These are phyloP conservation scores for Hamigera avellanea DNA, from an alignment of 495 filamentous ascomycete species.

Conservation along the genomic window DNA sequence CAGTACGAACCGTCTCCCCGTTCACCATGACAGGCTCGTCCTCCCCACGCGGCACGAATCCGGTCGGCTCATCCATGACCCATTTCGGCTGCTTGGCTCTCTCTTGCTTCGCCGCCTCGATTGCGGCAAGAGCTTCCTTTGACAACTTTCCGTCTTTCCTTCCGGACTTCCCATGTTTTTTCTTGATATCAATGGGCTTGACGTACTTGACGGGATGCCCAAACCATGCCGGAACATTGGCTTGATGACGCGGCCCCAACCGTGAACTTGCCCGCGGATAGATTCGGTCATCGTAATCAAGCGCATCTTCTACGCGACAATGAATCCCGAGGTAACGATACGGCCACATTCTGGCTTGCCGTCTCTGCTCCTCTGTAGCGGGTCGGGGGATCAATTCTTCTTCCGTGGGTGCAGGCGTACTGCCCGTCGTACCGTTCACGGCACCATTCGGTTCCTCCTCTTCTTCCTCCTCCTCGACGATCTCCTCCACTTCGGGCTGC, in stretches of 20 bases:
- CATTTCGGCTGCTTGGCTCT: constrained; percentile 78
- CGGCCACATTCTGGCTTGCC: constrained; percentile 88
- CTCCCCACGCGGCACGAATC: constrained; percentile 76
- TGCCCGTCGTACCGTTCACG: constrained; percentile 40
- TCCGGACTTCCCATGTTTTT: constrained; percentile 52
- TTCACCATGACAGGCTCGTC: constrained; percentile 43
- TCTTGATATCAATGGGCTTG: constrained; percentile 79
- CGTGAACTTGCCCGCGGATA: constrained; percentile 93
- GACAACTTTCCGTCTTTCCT: constrained; percentile 61
- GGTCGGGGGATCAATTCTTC: constrained; percentile 46
- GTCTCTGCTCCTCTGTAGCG: constrained; percentile 80
- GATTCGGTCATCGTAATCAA: constrained; percentile 96
- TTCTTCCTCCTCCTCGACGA: constrained; percentile 62
- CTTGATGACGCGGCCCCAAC: constrained; percentile 85
- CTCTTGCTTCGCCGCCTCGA: constrained; percentile 68
- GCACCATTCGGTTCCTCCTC: constrained; percentile 48
- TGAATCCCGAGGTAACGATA: constrained; percentile 94
- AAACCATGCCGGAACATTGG: constrained; percentile 70
- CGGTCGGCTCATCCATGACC: constrained; percentile 81
- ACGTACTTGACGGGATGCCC: constrained; percentile 80
- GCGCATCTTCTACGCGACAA: constrained; percentile 87
- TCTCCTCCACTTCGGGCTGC: constrained; percentile 60
- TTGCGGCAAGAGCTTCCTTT: constrained; percentile 65
- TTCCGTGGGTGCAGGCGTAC: constrained; percentile 44
- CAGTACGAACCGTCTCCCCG: constrained; percentile 41